Base-by-base conservation (phyloP, 352 stramenopile genomes). In the Chrysophaeum taylorii region DNA sequence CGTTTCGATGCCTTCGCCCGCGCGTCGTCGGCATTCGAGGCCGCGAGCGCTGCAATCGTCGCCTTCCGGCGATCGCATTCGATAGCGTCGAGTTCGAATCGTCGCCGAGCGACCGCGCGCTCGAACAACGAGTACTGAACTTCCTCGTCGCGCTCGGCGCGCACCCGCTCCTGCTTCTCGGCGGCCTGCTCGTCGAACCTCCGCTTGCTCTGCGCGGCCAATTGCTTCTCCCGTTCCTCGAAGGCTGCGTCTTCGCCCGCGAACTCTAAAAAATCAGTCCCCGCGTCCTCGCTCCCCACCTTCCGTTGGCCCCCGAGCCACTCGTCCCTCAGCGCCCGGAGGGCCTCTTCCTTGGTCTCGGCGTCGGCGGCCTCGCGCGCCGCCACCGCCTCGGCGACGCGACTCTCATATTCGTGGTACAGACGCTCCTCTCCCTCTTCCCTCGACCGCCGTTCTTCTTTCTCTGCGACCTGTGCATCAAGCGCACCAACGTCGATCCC, bases 391-490 rank as follows among this genome's bases (percentile, higher is more conserved):
- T 72, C 53, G 38, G 50, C 50, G 14, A 69, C 39, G n/a, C 39
- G 48, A 18, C 21, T 53, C 64, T 70, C 50, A 36, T 63, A 67
- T 21, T 73, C 1, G 69, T 43, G 38, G 37, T 60, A 60, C 41
- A 57, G 33, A 25, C 23, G 25, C 57, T 41, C 39, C 69, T 61
- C 69, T 37, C 2, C 21, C 14, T 39, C 60, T 37, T 70, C 54
- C 60, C 2, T 35, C 9, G 16, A 15, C 2, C 54, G 42, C 52
- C 60, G 9, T 7, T 66, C 57, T 25, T 7, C 50, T 31, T 78
- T 78, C 68, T 80, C 73, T 68, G 76, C 75, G 38, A 79, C 42
- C 70, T 80, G 77, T 43, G 62, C 73, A 53, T 78, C 69, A 0
- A 80, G 48, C 12, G 45, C 60, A 62, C 25, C 54, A 42, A 74